Evolutionary conservation across 768 basidiomycete species (phyloP).

Genomic region (Suillus clintonianus): DNA sequence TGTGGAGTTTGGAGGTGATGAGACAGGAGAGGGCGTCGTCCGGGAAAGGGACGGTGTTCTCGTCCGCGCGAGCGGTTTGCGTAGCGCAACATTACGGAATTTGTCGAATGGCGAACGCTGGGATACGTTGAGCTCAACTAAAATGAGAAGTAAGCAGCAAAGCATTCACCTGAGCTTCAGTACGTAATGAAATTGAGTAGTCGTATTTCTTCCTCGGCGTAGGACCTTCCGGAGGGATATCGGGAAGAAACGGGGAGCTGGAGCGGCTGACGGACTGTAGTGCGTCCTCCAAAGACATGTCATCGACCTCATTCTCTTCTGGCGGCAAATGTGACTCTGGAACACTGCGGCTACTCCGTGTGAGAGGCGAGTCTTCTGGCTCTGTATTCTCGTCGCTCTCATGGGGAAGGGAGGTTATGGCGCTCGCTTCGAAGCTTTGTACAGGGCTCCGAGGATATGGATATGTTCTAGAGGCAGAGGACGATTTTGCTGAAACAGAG

Average conservation of each 20-base stretch:
- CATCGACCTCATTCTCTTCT: conserved; percentile 44
- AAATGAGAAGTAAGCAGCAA: conserved; percentile 3
- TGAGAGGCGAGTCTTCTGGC: conserved; percentile 38
- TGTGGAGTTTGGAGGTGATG: conserved; percentile 66
- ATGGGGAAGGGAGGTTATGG: conserved; percentile 55
- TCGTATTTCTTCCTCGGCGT: conserved; percentile 55
- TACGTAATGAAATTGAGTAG: conserved; percentile 59
- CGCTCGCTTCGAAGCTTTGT: conserved; percentile 62
- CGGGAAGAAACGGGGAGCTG: conserved; percentile 48
- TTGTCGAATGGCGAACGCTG: conserved; percentile 65
- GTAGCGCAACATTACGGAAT: conserved; percentile 62
- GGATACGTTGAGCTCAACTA: background rate
- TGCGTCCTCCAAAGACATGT: conserved; percentile 57
- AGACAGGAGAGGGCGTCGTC: conserved; percentile 57
- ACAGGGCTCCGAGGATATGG: conserved; percentile 30
- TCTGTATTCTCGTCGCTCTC: conserved; percentile 35
- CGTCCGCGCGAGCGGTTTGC: conserved; percentile 49
- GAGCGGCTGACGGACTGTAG: conserved; percentile 56
- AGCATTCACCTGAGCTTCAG: conserved; percentile 57
- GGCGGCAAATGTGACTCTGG: conserved; percentile 57
- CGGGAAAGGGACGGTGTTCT: conserved; percentile 71
- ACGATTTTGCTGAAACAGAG: conserved; percentile 34
- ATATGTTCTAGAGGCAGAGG: conserved; percentile 36
- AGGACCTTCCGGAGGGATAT: conserved; percentile 34
- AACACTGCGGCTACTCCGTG: conserved; percentile 50